Evolutionary conservation across 768 basidiomycete genomes (phyloP), one percentile per base, ranked within the genome.

Genomic region (Hydnomerulius pinastri): DNA sequence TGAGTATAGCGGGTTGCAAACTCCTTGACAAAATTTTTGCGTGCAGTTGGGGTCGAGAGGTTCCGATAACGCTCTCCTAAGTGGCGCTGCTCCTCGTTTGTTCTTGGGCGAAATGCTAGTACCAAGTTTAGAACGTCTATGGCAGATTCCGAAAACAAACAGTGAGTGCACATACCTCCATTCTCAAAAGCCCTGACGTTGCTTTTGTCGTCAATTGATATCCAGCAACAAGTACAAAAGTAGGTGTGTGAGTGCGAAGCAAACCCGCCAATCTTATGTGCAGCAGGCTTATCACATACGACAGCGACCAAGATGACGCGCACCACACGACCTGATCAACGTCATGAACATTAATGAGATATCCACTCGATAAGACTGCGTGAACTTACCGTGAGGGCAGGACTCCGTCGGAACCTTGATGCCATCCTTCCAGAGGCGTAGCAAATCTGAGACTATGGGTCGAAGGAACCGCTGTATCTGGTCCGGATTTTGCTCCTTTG

Each of bases 261-360:
- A 39, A 64, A 70, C 0, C 68, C 67, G 2, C 58, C 62, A 0
- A 70, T 20, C 42, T 73, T 74, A 44, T 70, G 68, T 0, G 67
- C 68, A 4, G 72, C 74, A 1, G 72, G 73, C 38, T 73, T 71
- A 43, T 73, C 68, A 36, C 73, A 75, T 6, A 68, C 54, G 6
- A 75, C 54, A 0, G 64, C 68, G 4, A 72, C 61, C 0, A 73
- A 53, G 1, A 66, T 59, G 4, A 73, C 60, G 0, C 69, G 60
- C 7, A 72, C 61, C 0, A 57, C 58, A 0, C 67, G 64, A 1
- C 71, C 46, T 33, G 23, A 17, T 24, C 24, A 46, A 25, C 8
- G 6, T n/a, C n/a, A n/a, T n/a, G n/a, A n/a, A n/a, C n/a, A n/a
- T n/a, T n/a, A n/a, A n/a, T n/a, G n/a, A n/a, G n/a, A n/a, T n/a